These are phyloP conservation scores for Salix purpurea DNA, from an alignment of 345 rosid genomes.

Conservation along the genomic window DNA sequence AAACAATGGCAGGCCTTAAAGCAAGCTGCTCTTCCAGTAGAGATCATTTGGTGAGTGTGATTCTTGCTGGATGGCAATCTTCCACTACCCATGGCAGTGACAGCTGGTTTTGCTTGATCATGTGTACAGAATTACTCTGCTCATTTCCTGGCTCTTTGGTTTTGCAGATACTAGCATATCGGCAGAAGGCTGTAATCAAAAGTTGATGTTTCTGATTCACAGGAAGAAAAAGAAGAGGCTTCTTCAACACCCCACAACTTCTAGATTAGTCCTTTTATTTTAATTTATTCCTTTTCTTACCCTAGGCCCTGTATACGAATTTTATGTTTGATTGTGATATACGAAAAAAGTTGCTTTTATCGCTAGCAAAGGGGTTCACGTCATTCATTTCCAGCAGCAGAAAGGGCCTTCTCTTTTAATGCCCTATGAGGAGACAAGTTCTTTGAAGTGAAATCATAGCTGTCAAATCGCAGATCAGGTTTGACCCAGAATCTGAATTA, in stretches of 20 bases:
- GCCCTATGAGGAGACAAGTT: too few species aligned
- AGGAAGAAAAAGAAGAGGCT: neutral
- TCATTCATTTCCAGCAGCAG: too few species aligned
- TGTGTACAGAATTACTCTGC: neutral
- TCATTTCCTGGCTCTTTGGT: neutral
- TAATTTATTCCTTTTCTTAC: neutral
- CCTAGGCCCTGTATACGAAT: neutral
- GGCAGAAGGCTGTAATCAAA: conserved; percentile 26
- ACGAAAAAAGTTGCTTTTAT: neutral
- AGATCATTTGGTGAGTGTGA: conserved; percentile 40
- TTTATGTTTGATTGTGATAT: neutral
- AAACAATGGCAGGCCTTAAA: conserved; percentile 38
- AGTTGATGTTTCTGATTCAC: neutral
- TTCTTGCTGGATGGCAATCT: neutral
- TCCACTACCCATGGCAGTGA: neutral
- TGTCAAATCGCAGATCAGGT: too few species aligned
- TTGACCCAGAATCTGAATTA: too few species aligned
- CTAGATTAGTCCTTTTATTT: neutral
- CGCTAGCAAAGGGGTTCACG: neutral
- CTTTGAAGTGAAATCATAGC: too few species aligned
- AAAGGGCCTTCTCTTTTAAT: too few species aligned
- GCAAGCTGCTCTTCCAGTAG: conserved; percentile 24
- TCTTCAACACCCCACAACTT: neutral
- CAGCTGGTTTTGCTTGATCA: neutral
- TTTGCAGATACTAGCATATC: conserved; percentile 51